Conservation (phyloP, 2,329 filamentous ascomycete genomes). For the Diaporthe ilicicola region DNA sequence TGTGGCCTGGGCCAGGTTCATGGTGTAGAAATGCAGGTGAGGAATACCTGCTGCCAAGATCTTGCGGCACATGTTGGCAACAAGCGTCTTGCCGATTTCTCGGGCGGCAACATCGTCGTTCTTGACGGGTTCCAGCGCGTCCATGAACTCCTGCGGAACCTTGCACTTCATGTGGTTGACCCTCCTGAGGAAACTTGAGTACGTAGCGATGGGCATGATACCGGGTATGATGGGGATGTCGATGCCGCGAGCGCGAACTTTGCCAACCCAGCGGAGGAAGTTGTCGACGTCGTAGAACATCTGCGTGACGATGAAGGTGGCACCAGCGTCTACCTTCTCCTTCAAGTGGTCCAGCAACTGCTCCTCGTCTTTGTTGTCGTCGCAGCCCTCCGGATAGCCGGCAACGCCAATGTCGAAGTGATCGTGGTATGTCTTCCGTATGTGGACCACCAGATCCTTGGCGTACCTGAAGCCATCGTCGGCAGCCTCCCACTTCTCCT, state of each 20-base stretch:
- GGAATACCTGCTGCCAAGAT: slow-evolving; percentile 83
- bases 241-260: slow-evolving; percentile 86
- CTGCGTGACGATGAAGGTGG: slow-evolving; percentile 94
- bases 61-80: slow-evolving; percentile 89
- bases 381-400: slow-evolving; percentile 93
- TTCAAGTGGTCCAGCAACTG: slow-evolving; percentile 90
- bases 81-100: slow-evolving; percentile 85
- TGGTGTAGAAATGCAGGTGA: slow-evolving; percentile 98
- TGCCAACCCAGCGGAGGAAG: slow-evolving; percentile 89
- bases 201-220: slow-evolving; percentile 96
- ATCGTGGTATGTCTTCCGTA: slow-evolving; percentile 79
- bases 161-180: slow-evolving; percentile 91
- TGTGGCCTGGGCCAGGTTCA: slow-evolving; percentile 96
- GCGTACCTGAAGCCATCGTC: slow-evolving; percentile 92
- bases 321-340: slow-evolving; percentile 95
- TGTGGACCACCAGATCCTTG: slow-evolving; percentile 82
- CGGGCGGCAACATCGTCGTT: slow-evolving; percentile 94
- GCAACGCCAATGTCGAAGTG: slow-evolving; percentile 98
- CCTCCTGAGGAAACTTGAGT: slow-evolving; percentile 89
- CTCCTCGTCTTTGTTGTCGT: slow-evolving; percentile 90
- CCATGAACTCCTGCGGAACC: slow-evolving; percentile 82
- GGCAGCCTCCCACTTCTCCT: slow-evolving; percentile 91
- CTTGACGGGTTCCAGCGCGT: slow-evolving; percentile 88
- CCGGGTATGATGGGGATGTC: slow-evolving; percentile 76
- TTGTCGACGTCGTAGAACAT: slow-evolving; percentile 99